phyloP scores from a whole-genome alignment of 371 early-diverging fungal species.

The Cokeromyces recurvatus region DNA sequence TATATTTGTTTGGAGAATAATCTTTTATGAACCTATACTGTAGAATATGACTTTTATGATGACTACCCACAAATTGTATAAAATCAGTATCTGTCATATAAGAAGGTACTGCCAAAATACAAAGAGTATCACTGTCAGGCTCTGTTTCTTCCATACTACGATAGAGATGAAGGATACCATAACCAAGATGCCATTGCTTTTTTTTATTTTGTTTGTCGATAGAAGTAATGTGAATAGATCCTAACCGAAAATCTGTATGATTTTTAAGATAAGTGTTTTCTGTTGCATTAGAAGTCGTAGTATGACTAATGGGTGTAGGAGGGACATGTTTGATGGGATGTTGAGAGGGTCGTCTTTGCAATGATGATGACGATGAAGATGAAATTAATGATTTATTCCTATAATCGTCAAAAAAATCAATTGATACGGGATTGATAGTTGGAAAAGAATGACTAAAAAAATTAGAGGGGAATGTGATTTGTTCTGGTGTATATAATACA shows the following conservation, averaged over 20 bases:
- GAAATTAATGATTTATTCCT: too few relatives aligned
- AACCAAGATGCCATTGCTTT: slow-evolving; percentile 21
- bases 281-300: slow-evolving; percentile 4
- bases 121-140: slow-evolving; percentile 28
- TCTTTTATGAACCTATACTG: slow-evolving; percentile 77
- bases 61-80: slow-evolving; percentile 72
- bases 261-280: neutral
- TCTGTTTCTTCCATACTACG: slow-evolving; percentile 42
- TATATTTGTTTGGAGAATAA: slow-evolving; percentile 75
- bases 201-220: slow-evolving; percentile 8
- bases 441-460: slow-evolving; percentile 7
- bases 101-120: slow-evolving; percentile 82
- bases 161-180: slow-evolving; percentile 75
- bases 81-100: slow-evolving; percentile 86
- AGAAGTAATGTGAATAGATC: slow-evolving; percentile 12
- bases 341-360: slow-evolving; percentile 4
- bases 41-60: slow-evolving; percentile 42
- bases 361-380: too few relatives aligned
- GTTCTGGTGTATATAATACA: slow-evolving; percentile 23
- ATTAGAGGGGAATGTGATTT: neutral
- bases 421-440: neutral
- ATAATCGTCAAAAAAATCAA: too few relatives aligned
- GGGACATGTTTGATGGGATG: slow-evolving; percentile 12
- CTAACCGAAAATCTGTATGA: slow-evolving; percentile 32
- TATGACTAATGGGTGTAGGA: slow-evolving; percentile 21